Base-by-base conservation (phyloP, 2,329 filamentous ascomycete genomes). In the Colletotrichum kahawae region DNA sequence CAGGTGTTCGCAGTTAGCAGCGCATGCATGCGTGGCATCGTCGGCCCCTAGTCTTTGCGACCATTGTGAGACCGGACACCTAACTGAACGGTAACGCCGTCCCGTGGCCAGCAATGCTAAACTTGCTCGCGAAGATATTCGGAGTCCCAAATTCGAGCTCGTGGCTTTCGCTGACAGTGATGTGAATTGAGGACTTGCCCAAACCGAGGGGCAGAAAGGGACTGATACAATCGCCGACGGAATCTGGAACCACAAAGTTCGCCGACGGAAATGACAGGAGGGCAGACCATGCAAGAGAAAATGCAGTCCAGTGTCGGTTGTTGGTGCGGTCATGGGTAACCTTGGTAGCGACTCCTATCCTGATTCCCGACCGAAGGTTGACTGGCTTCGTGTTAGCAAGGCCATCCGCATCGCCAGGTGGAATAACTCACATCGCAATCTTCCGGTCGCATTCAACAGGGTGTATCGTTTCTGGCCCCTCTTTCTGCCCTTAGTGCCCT, bases 101-200 rank as follows among this genome's bases (percentile, higher is more conserved):
- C 1, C 86, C 87, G 21, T 93, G 83, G 0, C 86, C 92, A 7
- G 93, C 90, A 66, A 94, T 88, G 79, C 93, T 91, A 78, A 91
- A 93, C 67, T 92, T 93, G 1, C 91, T 90, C 0, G 92, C 93
- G 78, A 88, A 92, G 12, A 88, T 83, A 78, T 93, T 93, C 5
- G 92, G 92, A 77, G 93, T 86, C 71, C 91, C 90, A 72, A 93
- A 91, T 3, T 92, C 92, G 4, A 90, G 91, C 77, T 94, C 92
- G 75, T 87, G 90, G 59, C 85, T 87, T 79, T 92, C 90, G 4
- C 85, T 87, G 2, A 90, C 90, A 0, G 90, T 92, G 66, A 84
- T 90, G 12, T 92, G 83, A 77, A 92, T 92, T 79, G 92, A 88
- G 1, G 90, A 86, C 75, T 89, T 89, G 74, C 90, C 87, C 1